Evolutionary conservation across 306 rosid species (phyloP), one percentile per base, ranked within the genome.

Genomic region (Chamaecrista fasciculata): DNA sequence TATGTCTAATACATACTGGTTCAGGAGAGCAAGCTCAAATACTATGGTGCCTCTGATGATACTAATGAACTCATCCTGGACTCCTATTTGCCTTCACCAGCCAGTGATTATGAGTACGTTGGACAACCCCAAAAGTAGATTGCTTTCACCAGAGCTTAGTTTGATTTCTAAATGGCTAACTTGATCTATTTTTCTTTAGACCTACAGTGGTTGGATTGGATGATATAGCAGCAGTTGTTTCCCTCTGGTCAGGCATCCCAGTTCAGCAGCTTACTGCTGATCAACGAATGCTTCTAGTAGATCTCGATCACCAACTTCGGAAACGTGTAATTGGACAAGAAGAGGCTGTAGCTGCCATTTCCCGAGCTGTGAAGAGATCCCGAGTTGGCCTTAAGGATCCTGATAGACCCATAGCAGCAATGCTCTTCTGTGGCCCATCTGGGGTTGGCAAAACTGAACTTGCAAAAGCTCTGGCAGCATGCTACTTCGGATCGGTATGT

Each of bases 391-490:
- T 90, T 68, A 87, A 90, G 70, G 91, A 90, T 79, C 96, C 96
- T 1, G 14, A 78, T 51, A 90, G 96, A 79, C 95, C 96, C 4
- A 87, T 85, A 49, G 95, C 91, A 42, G 80, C 89, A 8, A 73
- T 90, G 81, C 86, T 90, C 74, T 85, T 90, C 67, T 87, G 95
- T 78, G 96, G 96, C 29, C 91, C 95, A 31, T 87, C 96, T 39
- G 96, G 96, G 40, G 96, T 90, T 74, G 96, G 96, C 72, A 90
- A 90, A 84, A 87, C 96, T 36, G 91, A 87, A 87, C 83, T 90
- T 5, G 87, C 91, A 67, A 87, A 85, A 78, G 80, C 91, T 64
- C 79, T 90, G 80, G 95, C 94, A 5, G 85, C 84, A 6, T 78
- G 82, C 80, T 87, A 87, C 80, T 90, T 87, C 77, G 96, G 96